A percentile compares a stretch with the other conserved stretches of the same genome.
Evolutionary conservation across 352 stramenopile species (phyloP).

Genomic region (Globisporangium apiculatum): DNA sequence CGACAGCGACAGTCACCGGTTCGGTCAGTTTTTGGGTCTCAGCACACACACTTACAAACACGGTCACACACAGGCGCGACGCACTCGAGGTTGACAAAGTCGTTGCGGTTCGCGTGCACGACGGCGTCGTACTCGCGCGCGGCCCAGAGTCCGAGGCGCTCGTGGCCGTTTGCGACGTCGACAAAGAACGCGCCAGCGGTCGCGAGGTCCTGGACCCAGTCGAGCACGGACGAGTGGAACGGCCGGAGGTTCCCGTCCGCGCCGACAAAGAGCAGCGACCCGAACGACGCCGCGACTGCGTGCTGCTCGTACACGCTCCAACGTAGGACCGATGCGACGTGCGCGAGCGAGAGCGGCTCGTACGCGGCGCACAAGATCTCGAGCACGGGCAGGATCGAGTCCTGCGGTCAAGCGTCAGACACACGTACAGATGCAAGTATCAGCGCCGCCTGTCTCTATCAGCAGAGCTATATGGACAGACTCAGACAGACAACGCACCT

Average conservation of each 20-base stretch:
- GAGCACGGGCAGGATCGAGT: slow-evolving; percentile 49
- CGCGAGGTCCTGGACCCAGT: slow-evolving; percentile 56
- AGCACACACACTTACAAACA: background rate
- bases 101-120: slow-evolving; percentile 33
- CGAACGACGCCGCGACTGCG: slow-evolving; percentile 39
- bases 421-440: background rate
- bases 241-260: slow-evolving; percentile 39
- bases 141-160: slow-evolving; percentile 53
- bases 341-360: slow-evolving; percentile 40
- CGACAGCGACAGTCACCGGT: background rate
- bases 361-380: slow-evolving; percentile 66
- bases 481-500: slow-evolving; percentile 11
- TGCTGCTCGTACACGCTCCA: slow-evolving; percentile 56
- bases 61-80: slow-evolving; percentile 3
- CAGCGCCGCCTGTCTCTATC: background rate
- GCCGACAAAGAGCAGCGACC: slow-evolving; percentile 49
- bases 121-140: slow-evolving; percentile 46
- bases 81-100: slow-evolving; percentile 71
- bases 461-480: background rate
- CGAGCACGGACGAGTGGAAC: slow-evolving; percentile 69
- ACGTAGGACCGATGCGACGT: slow-evolving; percentile 40
- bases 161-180: slow-evolving; percentile 44
- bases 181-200: slow-evolving; percentile 46
- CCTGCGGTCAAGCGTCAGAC: slow-evolving; percentile 2
- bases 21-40: background rate